phyloP scores from a whole-genome alignment of 148 eudicot species.

The Arbutus unedo region DNA sequence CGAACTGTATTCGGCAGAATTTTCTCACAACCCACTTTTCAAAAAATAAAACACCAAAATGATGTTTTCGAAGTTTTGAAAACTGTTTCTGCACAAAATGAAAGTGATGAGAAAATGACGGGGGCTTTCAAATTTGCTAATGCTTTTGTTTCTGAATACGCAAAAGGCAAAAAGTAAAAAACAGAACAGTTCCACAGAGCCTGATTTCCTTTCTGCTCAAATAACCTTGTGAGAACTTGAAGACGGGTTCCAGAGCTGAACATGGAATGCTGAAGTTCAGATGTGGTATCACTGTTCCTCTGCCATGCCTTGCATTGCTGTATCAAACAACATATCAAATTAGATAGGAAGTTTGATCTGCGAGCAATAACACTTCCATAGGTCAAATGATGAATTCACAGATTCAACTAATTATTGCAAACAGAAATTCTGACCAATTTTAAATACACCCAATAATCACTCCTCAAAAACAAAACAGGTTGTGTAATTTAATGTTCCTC shows the following conservation, averaged over 20 bases:
- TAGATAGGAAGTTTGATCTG: neutral
- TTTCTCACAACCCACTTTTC: neutral
- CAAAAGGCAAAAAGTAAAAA: neutral
- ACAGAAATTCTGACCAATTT: neutral
- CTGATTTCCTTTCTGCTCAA: neutral
- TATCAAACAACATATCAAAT: constrained; percentile 16
- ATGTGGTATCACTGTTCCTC: constrained; percentile 80
- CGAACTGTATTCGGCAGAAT: neutral
- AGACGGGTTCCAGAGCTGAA: constrained; percentile 70
- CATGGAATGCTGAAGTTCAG: constrained; percentile 97
- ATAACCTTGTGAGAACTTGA: constrained; percentile 71
- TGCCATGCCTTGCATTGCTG: constrained; percentile 95
- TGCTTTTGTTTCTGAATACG: neutral
- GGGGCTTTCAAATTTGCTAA: neutral
- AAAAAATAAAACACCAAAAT: neutral
- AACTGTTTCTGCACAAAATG: neutral
- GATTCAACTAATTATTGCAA: neutral
- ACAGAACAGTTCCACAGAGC: neutral
- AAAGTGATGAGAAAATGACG: neutral
- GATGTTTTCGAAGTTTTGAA: neutral
- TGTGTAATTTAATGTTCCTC: neutral
- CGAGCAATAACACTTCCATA: neutral
- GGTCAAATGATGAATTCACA: neutral
- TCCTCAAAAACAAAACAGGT: neutral
- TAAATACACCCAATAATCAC: neutral